Conservation (phyloP, 2,329 filamentous ascomycete genomes). For the Pseudogymnoascus sp. region DNA sequence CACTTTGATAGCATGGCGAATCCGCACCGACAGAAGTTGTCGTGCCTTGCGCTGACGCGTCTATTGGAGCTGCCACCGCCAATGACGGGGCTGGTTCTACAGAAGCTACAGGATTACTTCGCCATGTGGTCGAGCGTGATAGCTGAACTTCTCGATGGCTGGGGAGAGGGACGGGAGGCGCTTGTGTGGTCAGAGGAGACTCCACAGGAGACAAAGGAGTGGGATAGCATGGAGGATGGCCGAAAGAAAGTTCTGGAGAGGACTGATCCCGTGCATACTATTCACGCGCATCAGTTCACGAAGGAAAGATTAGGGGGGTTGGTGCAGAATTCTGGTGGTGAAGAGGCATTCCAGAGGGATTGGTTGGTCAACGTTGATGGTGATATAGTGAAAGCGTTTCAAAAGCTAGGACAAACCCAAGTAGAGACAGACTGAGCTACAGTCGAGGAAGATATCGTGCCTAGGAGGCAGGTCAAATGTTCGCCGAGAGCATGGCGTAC, state of each 20-base stretch:
- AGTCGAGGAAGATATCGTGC: not conserved
- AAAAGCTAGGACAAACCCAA: slow-evolving; percentile 27
- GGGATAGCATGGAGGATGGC: slow-evolving; percentile 37
- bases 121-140: slow-evolving; percentile 67
- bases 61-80: slow-evolving; percentile 57
- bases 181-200: slow-evolving; percentile 47
- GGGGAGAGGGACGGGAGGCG: slow-evolving; percentile 43
- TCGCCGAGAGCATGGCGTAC: not conserved
- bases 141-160: slow-evolving; percentile 55
- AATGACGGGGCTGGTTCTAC: slow-evolving; percentile 44
- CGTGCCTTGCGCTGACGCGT: slow-evolving; percentile 63
- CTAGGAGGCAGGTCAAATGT: not conserved
- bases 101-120: slow-evolving; percentile 63
- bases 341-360: slow-evolving; percentile 56
- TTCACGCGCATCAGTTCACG: slow-evolving; percentile 58
- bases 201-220: slow-evolving; percentile 30
- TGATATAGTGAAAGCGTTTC: slow-evolving; percentile 61
- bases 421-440: not conserved
- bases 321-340: slow-evolving; percentile 54
- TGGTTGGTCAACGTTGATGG: slow-evolving; percentile 69
- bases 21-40: slow-evolving; percentile 59
- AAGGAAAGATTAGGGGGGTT: slow-evolving; percentile 51
- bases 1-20: slow-evolving; percentile 62
- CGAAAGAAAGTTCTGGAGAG: slow-evolving; percentile 45
- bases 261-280: slow-evolving; percentile 59